Evolutionary conservation across 768 basidiomycete genomes (phyloP).

Genomic region (Suillus sp.): DNA sequence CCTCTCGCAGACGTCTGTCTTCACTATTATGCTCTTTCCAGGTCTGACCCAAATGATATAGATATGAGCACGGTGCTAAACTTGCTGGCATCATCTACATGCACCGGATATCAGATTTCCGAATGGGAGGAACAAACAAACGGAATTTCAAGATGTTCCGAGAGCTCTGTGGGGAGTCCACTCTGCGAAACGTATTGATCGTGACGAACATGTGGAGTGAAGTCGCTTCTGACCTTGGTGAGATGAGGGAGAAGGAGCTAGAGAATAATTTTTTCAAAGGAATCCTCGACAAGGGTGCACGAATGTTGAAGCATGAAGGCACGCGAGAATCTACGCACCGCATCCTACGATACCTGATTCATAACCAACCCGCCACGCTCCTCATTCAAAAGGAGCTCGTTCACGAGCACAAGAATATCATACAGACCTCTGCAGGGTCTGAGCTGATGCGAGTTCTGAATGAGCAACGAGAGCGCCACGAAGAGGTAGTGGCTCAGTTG

Average conservation of each 20-base stretch:
- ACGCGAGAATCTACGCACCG: conserved; percentile 39
- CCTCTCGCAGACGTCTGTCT: conserved; percentile 17
- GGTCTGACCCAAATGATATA: background rate
- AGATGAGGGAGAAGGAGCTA: conserved; percentile 42
- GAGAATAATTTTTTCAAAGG: conserved; percentile 43
- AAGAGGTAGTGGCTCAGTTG: conserved; percentile 43
- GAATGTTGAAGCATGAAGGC: conserved; percentile 38
- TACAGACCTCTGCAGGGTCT: conserved; percentile 46
- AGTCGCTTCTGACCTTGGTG: conserved; percentile 30
- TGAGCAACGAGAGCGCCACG: conserved; percentile 41
- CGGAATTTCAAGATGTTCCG: conserved; percentile 46
- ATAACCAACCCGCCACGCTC: conserved; percentile 38
- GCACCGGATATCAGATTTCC: conserved; percentile 45
- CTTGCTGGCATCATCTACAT: conserved; percentile 47
- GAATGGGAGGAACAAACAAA: conserved; percentile 42
- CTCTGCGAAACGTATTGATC: conserved; percentile 44
- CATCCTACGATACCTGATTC: conserved; percentile 41
- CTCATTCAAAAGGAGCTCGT: conserved; percentile 49
- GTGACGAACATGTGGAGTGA: conserved; percentile 50
- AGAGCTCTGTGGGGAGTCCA: conserved; percentile 45
- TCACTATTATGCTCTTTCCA: background rate
- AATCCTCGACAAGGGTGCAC: conserved; percentile 43
- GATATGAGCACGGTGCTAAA: conserved; percentile 19
- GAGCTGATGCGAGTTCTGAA: conserved; percentile 47
- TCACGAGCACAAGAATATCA: conserved; percentile 40